phyloP scores from a whole-genome alignment of 2,329 filamentous ascomycete genomes.

The Pezicula radicicola region DNA sequence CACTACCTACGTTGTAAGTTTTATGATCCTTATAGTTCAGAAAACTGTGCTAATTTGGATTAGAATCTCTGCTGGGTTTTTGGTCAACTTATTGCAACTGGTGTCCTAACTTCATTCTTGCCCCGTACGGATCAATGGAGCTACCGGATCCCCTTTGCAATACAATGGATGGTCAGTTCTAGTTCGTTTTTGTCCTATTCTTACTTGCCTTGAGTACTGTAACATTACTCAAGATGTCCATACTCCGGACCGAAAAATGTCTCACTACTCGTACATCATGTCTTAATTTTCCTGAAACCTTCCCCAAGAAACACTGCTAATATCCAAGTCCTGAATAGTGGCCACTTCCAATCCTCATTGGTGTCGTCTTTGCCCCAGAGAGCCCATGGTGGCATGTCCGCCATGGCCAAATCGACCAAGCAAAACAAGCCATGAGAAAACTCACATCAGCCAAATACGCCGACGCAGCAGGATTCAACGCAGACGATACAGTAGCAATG shows the following conservation, averaged over 20 bases:
- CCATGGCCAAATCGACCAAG: constrained; percentile 37
- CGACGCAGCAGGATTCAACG: constrained; percentile 12
- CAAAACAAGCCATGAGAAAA: constrained; percentile 40
- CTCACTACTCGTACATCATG: no score
- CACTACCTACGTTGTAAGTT: constrained; percentile 1
- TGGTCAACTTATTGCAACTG: constrained; percentile 45
- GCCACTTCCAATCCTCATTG: constrained; percentile 42
- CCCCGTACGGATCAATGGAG: constrained; percentile 40
- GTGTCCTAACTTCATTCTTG: constrained; percentile 41
- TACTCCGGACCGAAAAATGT: no score
- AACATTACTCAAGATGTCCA: no score
- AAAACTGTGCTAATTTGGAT: background rate
- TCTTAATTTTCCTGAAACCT: no score
- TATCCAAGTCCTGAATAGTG: constrained; percentile 21
- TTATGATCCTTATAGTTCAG: constrained; percentile 8
- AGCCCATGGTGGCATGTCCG: constrained; percentile 46
- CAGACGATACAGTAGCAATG: constrained; percentile 36
- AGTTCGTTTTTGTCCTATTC: no score
- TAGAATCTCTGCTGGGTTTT: constrained; percentile 52
- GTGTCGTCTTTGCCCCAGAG: constrained; percentile 43
- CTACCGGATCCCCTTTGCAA: constrained; percentile 40
- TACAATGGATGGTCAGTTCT: constrained; percentile 39
- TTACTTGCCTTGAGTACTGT: no score
- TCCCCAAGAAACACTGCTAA: no score
- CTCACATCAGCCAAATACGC: constrained; percentile 30